These are phyloP conservation scores for Penicillium pancosmium DNA, from an alignment of 495 filamentous ascomycete species.

Conservation along the genomic window DNA sequence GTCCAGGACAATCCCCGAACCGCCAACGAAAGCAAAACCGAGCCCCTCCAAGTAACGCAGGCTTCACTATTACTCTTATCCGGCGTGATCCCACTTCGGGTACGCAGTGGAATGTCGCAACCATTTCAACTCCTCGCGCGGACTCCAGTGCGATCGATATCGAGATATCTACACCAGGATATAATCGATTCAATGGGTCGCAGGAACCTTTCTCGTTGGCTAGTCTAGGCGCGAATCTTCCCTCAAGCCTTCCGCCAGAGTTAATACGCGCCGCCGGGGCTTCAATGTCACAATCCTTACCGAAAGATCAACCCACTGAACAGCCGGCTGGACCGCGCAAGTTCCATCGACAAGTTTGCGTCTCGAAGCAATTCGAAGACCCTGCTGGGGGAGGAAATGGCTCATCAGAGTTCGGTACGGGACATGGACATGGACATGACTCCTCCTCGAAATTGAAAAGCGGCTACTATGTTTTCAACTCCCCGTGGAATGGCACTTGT, in stretches of 20 bases:
- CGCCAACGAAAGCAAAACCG: conserved; percentile 10
- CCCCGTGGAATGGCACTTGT: conserved; percentile 85
- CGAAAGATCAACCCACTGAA: conserved; percentile 14
- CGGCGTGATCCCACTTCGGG: conserved; percentile 80
- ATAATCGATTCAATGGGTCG: conserved; percentile 57
- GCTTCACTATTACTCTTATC: conserved; percentile 79
- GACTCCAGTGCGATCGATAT: conserved; percentile 54
- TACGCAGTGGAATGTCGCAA: conserved; percentile 88
- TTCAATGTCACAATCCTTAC: conserved; percentile 21
- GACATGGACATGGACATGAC: conserved; percentile 12
- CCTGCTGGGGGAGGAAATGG: neutral
- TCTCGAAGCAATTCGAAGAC: conserved; percentile 36
- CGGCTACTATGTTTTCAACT: conserved; percentile 64
- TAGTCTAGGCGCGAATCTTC: conserved; percentile 35
- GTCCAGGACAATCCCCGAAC: conserved; percentile 34
- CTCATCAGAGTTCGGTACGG: conserved; percentile 15
- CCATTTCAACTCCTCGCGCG: conserved; percentile 52
- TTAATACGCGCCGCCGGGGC: conserved; percentile 20
- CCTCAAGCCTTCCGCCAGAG: conserved; percentile 33
- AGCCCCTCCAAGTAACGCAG: conserved; percentile 17
- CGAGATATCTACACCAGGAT: conserved; percentile 64
- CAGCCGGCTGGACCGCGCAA: conserved; percentile 34
- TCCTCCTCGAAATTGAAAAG: conserved; percentile 43
- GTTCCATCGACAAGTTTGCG: conserved; percentile 44
- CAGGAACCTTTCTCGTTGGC: conserved; percentile 39